Evolutionary conservation across 768 basidiomycete species (phyloP).

Genomic region (Boletus subcaerulescens): DNA sequence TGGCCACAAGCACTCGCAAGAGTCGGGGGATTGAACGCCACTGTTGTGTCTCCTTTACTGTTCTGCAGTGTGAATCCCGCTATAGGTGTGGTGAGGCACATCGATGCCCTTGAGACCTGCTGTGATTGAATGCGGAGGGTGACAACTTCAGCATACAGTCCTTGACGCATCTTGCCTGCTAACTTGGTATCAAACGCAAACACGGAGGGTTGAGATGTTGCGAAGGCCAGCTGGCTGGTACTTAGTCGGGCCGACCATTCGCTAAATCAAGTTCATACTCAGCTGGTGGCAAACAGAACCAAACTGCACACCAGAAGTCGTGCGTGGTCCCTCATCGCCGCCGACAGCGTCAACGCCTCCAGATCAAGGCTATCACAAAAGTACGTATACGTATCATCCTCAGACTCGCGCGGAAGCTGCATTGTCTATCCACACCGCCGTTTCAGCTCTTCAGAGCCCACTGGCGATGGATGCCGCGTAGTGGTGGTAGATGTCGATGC

Average conservation of each 20-base stretch:
- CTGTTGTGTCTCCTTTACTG: too few species aligned
- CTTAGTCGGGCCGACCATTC: background rate
- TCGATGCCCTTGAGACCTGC: too few species aligned
- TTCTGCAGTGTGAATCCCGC: too few species aligned
- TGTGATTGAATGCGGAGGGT: too few species aligned
- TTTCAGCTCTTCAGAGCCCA: background rate
- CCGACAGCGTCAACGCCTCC: conserved; percentile 28
- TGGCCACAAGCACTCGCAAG: too few species aligned
- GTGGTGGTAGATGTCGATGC: conserved; percentile 18
- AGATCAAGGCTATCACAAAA: conserved; percentile 23
- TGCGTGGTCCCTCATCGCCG: conserved; percentile 17
- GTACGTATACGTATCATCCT: conserved; percentile 32
- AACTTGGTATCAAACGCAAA: too few species aligned
- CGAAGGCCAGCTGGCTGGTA: too few species aligned
- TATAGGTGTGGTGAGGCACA: too few species aligned
- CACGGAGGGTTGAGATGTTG: too few species aligned
- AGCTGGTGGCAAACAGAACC: conserved; percentile 24
- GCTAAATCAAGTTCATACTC: conserved; percentile 2
- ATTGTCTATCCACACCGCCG: background rate
- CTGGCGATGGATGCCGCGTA: conserved; percentile 32
- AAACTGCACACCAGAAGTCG: conserved; percentile 21
- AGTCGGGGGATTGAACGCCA: too few species aligned
- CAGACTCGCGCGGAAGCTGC: background rate
- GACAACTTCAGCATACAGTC: too few species aligned
- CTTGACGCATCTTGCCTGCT: too few species aligned